Base-by-base conservation (phyloP, 2,329 filamentous ascomycete species). In the Fusarium staphyleae region DNA sequence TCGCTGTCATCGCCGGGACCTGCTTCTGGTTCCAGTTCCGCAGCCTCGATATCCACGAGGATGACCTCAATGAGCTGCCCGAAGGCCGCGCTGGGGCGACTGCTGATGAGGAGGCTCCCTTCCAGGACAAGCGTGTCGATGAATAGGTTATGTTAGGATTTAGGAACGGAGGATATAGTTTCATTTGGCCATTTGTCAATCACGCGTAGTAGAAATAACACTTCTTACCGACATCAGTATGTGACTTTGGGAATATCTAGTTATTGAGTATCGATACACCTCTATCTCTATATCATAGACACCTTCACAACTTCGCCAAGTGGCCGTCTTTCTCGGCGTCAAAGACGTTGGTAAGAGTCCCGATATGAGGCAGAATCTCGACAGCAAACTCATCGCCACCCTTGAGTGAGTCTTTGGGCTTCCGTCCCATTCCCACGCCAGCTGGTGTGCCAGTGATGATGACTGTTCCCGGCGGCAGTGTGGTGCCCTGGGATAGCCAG, bases 351-450 rank as follows among this genome's bases (percentile, higher is more conserved):
- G 71, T 67, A 41, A 79, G 65, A 29, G 74, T 79, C 30, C 76
- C 77, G 33, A 78, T 75, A 59, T 78, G 70, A 39, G 66, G 66
- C 47, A 72, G 62, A 40, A 79, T 73, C 67, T 78, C 76, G 5
- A 79, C 75, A 1, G 73, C 70, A 52, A 75, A 78, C 61, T 77
- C 73, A 68, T 90, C 88, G 2, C 87, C 86, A 67, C 90, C 81
- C 70, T 85, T 84, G 41, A 91, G 71, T 81, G 87, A 89, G 15
- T 88, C 67, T 57, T 82, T 82, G 3, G 87, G 87, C 41, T 80
- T 86, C 50, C 81, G 79, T n/a, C 86, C 87, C 80, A 88, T 85
- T 2, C 86, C 87, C 14, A 91, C 87, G 19, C 88, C 88, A 52
- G 86, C 81, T 0, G 87, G 88, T 6, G 86, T 88, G 53, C 86